Conservation (phyloP, 192 early-diverging fungal species). For the Glomus cerebriforme region DNA sequence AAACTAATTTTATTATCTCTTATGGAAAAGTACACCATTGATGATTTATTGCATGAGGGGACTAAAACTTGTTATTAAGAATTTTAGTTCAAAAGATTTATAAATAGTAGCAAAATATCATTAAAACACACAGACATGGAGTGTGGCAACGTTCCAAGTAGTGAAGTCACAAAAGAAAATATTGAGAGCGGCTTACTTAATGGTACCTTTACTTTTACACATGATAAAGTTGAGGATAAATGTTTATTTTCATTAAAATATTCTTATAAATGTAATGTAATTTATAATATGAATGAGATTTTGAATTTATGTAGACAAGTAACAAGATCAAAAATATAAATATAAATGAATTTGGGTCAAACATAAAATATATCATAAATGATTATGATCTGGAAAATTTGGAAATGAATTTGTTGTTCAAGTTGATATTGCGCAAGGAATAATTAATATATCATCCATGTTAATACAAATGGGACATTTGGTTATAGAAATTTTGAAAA, state of each 20-base stretch:
- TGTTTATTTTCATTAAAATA: no score
- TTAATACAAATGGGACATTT: no score
- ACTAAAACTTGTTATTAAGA: background rate
- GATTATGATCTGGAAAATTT: no score
- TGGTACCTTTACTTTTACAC: constrained; percentile 27
- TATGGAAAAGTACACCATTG: background rate
- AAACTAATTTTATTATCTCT: no score
- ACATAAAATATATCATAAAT: no score
- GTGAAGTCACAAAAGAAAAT: constrained; percentile 28
- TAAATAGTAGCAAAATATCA: background rate
- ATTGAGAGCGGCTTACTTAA: constrained; percentile 18
- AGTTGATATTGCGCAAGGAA: no score
- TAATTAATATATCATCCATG: no score
- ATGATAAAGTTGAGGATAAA: background rate
- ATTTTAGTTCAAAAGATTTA: background rate
- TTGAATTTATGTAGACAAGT: constrained; percentile 22
- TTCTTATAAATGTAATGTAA: background rate
- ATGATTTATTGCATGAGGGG: constrained; percentile 1
- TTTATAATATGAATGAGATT: constrained; percentile 2
- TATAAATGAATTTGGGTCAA: no score
- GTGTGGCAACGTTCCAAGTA: constrained; percentile 6
- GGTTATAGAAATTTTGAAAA: no score
- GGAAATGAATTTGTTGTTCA: no score
- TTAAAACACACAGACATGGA: constrained; percentile 31
- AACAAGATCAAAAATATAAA: background rate